Percentiles rank a stretch among this genome's conserved stretches.
Conservation (phyloP, 73 alveolate genomes). For the Paramecium primaurelia region DNA sequence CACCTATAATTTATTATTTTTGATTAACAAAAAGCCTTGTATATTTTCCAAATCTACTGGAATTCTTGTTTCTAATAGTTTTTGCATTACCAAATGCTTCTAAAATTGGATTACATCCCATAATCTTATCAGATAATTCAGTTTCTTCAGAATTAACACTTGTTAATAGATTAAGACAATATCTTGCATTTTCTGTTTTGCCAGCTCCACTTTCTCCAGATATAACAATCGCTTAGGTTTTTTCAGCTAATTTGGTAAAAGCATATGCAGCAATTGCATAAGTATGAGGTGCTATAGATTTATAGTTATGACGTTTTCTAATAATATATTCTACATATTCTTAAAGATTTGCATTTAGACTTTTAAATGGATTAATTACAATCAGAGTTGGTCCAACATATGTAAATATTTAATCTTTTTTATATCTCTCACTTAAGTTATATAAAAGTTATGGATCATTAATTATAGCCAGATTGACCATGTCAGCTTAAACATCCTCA, state of each 20-base stretch:
- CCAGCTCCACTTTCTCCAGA: conserved; percentile 99
- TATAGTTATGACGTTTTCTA: conserved; percentile 46
- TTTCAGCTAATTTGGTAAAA: conserved; percentile 74
- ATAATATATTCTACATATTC: conserved; percentile 50
- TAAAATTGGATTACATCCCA: conserved; percentile 95
- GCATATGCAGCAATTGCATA: conserved; percentile 90
- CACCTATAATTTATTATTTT: conserved; percentile 88
- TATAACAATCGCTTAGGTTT: conserved; percentile 93
- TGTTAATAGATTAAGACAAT: conserved; percentile 91
- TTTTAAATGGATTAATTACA: conserved; percentile 93
- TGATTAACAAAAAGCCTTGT: conserved; percentile 82
- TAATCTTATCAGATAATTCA: conserved; percentile 71
- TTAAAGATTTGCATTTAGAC: conserved; percentile 60
- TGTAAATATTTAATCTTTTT: conserved; percentile 88
- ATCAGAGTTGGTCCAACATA: conserved; percentile 96
- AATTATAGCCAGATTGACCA: conserved; percentile 58
- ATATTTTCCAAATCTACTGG: conserved; percentile 98
- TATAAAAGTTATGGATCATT: conserved; percentile 82
- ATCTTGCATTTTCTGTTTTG: conserved; percentile 99
- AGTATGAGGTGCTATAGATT: conserved; percentile 83
- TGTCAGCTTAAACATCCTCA: neutral
- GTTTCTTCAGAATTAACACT: conserved; percentile 25
- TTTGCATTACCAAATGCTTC: conserved; percentile 99
- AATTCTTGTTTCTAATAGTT: conserved; percentile 88
- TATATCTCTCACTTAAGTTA: conserved; percentile 83